Base-by-base conservation (phyloP, 768 basidiomycete genomes). In the Kwoniella sp. region DNA sequence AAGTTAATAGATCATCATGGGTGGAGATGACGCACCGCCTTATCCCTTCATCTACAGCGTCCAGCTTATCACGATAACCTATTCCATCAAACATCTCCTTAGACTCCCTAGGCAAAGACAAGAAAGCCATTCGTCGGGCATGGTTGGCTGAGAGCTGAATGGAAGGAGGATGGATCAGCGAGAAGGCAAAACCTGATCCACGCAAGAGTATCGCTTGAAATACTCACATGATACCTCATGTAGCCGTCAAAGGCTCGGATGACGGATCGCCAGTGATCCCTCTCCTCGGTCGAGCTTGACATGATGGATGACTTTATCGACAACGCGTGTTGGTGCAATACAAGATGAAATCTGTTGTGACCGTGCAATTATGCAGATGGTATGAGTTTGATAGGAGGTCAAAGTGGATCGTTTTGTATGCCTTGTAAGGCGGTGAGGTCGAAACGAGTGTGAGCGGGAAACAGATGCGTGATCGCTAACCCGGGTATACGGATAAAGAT, bases 31-130 rank as follows among this genome's bases (percentile, higher is more conserved):
- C 72, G 60, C 57, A 79, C 79, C 76, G 53, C 47, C 79, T 52
- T 69, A 96, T 94, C 9, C 90, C 90, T 8, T 86, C 82, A 81
- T 97, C 93, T 13, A 91, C 89, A 28, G 85, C 86, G 31, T 88
- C 85, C 0, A 97, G 84, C 76, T 92, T 93, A 63, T 86, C 82
- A 69, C 88, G 87, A 79, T 91, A 94, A 5, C 91, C 90, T 4
- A 94, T 77, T 13, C 75, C 70, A 15, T 86, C 84, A 1, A 95
- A 83, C 0, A 94, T 78, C 0, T 84, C 86, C 73, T 88, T 88
- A 76, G 95, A 91, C 26, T 83, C 84, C 41, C 81, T 82, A 0
- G 91, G 85, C 2, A 97, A 84, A 0, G 84, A 86, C 73, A 87
- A 89, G 4, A 90, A 83, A 65, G 92, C 92, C 73, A 91, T 91